These are phyloP conservation scores for Rhazya stricta DNA, from an alignment of 257 asterid species.

Conservation along the genomic window DNA sequence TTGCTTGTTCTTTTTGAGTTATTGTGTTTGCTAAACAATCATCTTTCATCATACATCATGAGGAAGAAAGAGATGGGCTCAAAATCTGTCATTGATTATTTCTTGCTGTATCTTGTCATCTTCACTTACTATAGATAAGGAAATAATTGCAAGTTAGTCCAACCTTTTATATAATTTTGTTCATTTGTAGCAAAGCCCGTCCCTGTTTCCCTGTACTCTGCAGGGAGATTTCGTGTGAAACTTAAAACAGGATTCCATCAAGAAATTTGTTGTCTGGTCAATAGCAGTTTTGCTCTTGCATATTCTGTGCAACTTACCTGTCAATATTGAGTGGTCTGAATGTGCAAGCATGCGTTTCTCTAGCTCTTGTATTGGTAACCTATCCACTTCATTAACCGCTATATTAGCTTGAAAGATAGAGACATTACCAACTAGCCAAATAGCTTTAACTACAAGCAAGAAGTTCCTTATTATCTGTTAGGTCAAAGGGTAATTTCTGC, in stretches of 20 bases:
- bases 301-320: not conserved
- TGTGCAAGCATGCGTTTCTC: not conserved
- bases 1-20: not conserved
- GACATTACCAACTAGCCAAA: constrained; percentile 5
- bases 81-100: not conserved
- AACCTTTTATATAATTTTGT: not conserved
- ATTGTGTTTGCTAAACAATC: not conserved
- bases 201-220: not conserved
- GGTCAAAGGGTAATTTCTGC: not conserved
- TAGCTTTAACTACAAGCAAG: not conserved
- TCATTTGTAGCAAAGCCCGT: not conserved
- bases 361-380: constrained; percentile 8
- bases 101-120: not conserved
- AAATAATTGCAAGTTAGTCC: not conserved
- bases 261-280: not conserved
- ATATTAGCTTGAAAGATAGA: not conserved
- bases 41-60: not conserved
- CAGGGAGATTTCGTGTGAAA: too few relatives aligned
- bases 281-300: not conserved
- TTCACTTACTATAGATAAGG: not conserved
- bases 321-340: not conserved
- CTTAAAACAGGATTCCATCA: not conserved
- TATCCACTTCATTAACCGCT: not conserved
- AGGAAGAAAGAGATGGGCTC: not conserved
- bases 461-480: not conserved